phyloP scores from a whole-genome alignment of 805 yeast genomes.

The Zygosaccharomyces pseudorouxii region DNA sequence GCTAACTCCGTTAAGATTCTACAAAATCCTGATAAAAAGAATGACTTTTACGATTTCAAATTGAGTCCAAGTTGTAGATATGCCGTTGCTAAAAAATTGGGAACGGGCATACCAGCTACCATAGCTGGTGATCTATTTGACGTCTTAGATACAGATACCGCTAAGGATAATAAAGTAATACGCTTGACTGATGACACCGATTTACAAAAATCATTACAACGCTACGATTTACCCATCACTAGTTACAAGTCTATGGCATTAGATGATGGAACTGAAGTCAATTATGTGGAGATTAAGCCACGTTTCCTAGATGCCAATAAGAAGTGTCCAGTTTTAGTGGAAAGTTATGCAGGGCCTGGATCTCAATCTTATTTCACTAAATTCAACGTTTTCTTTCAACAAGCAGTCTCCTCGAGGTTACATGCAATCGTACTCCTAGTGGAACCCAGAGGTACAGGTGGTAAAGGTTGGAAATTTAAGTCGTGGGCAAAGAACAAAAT shows the following conservation, averaged over 20 bases:
- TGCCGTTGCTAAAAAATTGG: conserved; percentile 27
- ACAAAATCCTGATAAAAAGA: conserved; percentile 20
- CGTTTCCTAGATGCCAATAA: conserved; percentile 43
- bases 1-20: conserved; percentile 7
- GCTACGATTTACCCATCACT: conserved; percentile 45
- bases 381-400: conserved; percentile 52
- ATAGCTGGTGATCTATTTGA: conserved; percentile 26
- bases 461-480: conserved; percentile 63
- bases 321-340: conserved; percentile 61
- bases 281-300: conserved; percentile 62
- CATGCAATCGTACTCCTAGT: conserved; percentile 60
- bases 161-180: conserved; percentile 7
- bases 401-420: conserved; percentile 50
- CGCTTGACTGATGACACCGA: conserved; percentile 17
- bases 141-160: conserved; percentile 9
- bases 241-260: conserved; percentile 38
- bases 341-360: conserved; percentile 81
- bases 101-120: conserved; percentile 24
- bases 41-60: conserved; percentile 41
- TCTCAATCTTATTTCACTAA: conserved; percentile 51
- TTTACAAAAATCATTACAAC: conserved; percentile 20
- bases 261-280: conserved; percentile 41
- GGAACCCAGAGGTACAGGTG: conserved; percentile 84
- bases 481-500: conserved; percentile 52
- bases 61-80: conserved; percentile 56